phyloP scores from a whole-genome alignment of 2,329 filamentous ascomycete genomes.

The Pochonia chlamydosporia region DNA sequence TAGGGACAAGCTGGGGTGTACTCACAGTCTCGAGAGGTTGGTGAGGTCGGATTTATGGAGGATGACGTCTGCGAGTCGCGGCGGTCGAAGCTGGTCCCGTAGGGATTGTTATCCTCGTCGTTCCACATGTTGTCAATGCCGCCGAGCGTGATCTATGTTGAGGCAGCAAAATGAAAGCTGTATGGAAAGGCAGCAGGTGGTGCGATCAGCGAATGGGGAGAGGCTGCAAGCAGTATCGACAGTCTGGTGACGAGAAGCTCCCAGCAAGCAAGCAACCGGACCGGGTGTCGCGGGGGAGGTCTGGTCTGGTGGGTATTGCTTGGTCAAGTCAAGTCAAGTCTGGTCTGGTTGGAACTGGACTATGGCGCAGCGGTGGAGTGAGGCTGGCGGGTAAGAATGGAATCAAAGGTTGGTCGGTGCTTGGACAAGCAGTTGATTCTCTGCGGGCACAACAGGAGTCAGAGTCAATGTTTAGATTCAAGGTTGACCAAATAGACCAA shows the following conservation, averaged over 20 bases:
- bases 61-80: conserved; percentile 73
- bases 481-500: too few species aligned
- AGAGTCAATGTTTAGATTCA: too few species aligned
- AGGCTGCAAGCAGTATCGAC: neutral
- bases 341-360: too few species aligned
- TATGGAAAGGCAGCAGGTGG: neutral
- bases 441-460: too few species aligned
- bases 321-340: conserved; percentile 1
- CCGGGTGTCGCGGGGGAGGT: conserved; percentile 6
- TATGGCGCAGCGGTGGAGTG: too few species aligned
- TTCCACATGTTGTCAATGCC: conserved; percentile 71
- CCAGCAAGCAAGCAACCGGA: neutral
- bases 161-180: neutral
- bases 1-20: conserved; percentile 13
- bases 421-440: too few species aligned
- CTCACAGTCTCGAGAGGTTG: conserved; percentile 52
- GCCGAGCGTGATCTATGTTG: neutral
- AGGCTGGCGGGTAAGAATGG: too few species aligned
- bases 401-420: too few species aligned
- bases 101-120: conserved; percentile 96
- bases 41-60: conserved; percentile 58
- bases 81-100: conserved; percentile 83
- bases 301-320: conserved; percentile 5
- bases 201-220: neutral
- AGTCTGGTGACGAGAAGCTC: neutral